Percentiles rank a stretch among this genome's conserved stretches.
phyloP scores from a whole-genome alignment of 306 rosid species.

The Dicorynia guianensis region DNA sequence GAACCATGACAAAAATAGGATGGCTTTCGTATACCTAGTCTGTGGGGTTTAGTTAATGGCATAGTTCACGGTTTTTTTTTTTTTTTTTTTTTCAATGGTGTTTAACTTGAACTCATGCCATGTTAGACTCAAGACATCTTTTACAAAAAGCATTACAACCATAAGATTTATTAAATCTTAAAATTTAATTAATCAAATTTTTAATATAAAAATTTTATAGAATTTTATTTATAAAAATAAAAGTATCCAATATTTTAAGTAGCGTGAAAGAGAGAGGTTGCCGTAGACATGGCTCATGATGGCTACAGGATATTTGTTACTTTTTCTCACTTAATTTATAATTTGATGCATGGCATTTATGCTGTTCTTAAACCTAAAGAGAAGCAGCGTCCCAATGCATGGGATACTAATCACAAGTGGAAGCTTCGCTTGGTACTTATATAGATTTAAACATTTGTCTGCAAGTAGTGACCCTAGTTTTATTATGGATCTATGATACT shows the following conservation, averaged over 20 bases:
- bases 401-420: slow-evolving; percentile 15
- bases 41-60: not conserved
- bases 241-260: not conserved
- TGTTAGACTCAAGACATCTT: too few relatives aligned
- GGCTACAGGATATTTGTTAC: slow-evolving; percentile 17
- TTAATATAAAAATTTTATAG: too few relatives aligned
- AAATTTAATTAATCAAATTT: too few relatives aligned
- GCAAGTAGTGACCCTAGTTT: slow-evolving; percentile 22
- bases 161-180: too few relatives aligned
- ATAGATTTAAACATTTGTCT: not conserved
- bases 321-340: slow-evolving; percentile 18
- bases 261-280: slow-evolving; percentile 37
- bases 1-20: slow-evolving; percentile 31
- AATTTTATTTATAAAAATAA: too few relatives aligned
- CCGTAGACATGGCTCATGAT: slow-evolving; percentile 34
- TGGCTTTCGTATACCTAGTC: not conserved
- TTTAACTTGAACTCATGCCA: too few relatives aligned
- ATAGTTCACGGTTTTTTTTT: too few relatives aligned
- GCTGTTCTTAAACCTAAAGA: not conserved
- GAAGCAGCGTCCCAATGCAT: slow-evolving; percentile 21
- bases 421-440: slow-evolving; percentile 23
- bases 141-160: too few relatives aligned
- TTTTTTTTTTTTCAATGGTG: too few relatives aligned
- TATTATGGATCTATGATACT: slow-evolving; percentile 24
- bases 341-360: slow-evolving; percentile 12